These are phyloP conservation scores for Cladosporium halotolerans DNA, from an alignment of 2,329 filamentous ascomycete genomes.

Conservation along the genomic window DNA sequence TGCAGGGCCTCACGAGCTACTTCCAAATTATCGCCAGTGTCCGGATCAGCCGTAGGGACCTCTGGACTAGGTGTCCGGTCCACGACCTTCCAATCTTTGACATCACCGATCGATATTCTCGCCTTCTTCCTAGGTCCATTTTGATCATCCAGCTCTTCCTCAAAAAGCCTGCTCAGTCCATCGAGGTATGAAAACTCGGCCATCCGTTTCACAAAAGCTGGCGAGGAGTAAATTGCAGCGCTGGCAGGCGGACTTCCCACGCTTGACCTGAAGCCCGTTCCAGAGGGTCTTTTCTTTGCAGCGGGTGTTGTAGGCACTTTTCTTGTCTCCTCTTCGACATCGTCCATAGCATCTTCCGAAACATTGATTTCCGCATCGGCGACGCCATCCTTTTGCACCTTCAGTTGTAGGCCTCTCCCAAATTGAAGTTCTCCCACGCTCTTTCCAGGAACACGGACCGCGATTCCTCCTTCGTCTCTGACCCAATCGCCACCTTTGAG, in stretches of 20 bases:
- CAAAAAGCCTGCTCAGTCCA: conserved; percentile 64
- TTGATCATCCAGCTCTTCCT: conserved; percentile 55
- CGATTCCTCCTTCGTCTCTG: conserved; percentile 48
- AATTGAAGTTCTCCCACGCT: conserved; percentile 54
- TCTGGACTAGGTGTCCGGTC: conserved; percentile 67
- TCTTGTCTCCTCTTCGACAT: not conserved
- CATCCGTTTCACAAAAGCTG: conserved; percentile 66
- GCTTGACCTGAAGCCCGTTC: conserved; percentile 12
- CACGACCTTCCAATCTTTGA: conserved; percentile 66
- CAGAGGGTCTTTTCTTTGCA: not conserved
- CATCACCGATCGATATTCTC: conserved; percentile 62
- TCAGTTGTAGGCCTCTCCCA: conserved; percentile 30
- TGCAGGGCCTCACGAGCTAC: not conserved
- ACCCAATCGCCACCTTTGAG: conserved; percentile 64
- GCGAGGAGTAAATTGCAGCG: conserved; percentile 60
- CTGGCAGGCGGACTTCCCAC: conserved; percentile 24
- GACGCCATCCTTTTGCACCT: conserved; percentile 18
- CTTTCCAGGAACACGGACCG: conserved; percentile 49
- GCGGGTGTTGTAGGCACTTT: conserved; percentile 17
- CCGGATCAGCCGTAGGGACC: conserved; percentile 31
- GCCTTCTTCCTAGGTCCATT: conserved; percentile 59
- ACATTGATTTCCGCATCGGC: conserved; percentile 10
- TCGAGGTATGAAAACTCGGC: conserved; percentile 37
- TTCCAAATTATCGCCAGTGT: conserved; percentile 7
- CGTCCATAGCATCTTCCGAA: conserved; percentile 8